Conservation (phyloP, 2,329 filamentous ascomycete species). For the Pseudogymnoascus sp. region DNA sequence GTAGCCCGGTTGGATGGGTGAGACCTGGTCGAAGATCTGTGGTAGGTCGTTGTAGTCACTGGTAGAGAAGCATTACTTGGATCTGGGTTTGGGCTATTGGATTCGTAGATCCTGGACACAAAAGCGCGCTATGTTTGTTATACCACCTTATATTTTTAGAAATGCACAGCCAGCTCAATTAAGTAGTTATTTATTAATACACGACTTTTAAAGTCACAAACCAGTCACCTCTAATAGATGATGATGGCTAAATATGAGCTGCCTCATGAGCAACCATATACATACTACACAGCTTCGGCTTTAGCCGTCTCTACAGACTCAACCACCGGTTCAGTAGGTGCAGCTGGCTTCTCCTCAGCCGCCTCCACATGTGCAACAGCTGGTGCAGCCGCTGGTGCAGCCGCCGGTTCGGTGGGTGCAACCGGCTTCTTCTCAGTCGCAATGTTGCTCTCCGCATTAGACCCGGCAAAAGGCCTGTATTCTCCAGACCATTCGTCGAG, state of each 20-base stretch:
- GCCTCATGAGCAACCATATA: background rate
- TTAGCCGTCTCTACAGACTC: slow-evolving; percentile 1
- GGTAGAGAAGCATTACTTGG: background rate
- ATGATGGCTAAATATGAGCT: background rate
- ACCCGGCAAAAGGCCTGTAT: slow-evolving; percentile 10
- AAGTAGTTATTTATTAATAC: slow-evolving; percentile 4
- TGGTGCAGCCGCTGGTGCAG: background rate
- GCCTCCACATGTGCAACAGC: background rate
- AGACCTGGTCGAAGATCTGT: background rate
- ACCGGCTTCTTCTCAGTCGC: background rate
- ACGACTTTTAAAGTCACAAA: background rate
- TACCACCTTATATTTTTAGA: background rate
- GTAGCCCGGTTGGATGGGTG: background rate
- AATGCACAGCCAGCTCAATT: background rate
- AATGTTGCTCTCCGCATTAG: slow-evolving; percentile 2
- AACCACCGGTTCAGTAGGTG: background rate
- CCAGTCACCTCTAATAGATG: background rate
- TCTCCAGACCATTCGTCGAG: slow-evolving; percentile 32
- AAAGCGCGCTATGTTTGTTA: background rate
- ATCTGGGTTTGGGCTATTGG: background rate
- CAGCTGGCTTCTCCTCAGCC: background rate
- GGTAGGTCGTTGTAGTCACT: background rate
- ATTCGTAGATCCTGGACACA: background rate
- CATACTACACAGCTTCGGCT: background rate
- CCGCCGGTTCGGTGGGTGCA: background rate